Conservation (phyloP, 306 rosid species). For the Prinsepia uniflora region DNA sequence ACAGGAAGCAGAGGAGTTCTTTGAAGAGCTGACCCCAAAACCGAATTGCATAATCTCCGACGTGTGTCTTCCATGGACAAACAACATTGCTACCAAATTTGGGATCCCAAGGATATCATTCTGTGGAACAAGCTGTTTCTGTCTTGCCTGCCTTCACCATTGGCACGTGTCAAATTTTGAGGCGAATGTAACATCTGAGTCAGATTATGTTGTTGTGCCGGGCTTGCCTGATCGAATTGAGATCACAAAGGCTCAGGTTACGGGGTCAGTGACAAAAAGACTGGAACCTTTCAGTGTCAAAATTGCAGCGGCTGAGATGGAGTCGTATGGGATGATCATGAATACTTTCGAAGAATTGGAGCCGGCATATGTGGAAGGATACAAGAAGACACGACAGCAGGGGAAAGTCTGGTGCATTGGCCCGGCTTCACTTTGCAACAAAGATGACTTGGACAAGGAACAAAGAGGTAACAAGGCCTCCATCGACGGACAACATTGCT, state of each 20-base stretch:
- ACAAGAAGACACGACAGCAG: constrained; percentile 29
- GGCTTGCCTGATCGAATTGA: constrained; percentile 19
- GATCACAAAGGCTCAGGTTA: constrained; percentile 18
- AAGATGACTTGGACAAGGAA: constrained; percentile 37
- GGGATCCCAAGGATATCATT: constrained; percentile 25
- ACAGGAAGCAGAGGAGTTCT: constrained; percentile 32
- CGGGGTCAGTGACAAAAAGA: neutral
- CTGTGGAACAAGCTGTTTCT: neutral
- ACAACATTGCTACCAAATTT: constrained; percentile 2
- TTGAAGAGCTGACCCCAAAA: constrained; percentile 30
- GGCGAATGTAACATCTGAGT: neutral
- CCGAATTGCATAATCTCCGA: constrained; percentile 68
- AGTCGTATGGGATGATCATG: constrained; percentile 25
- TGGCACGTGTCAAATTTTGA: neutral
- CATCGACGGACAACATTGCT: constrained; percentile 25
- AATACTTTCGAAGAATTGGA: constrained; percentile 44
- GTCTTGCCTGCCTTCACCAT: neutral
- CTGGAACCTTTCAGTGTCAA: neutral
- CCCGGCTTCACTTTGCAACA: constrained; percentile 37
- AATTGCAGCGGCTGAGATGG: constrained; percentile 1
- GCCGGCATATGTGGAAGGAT: constrained; percentile 33
- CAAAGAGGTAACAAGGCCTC: constrained; percentile 49
- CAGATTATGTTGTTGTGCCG: constrained; percentile 16
- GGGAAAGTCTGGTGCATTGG: constrained; percentile 54
- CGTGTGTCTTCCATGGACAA: constrained; percentile 38